A percentile compares a stretch with the other conserved stretches of the same genome.
Conservation (phyloP, 768 basidiomycete species). For the Trametes coccinea region DNA sequence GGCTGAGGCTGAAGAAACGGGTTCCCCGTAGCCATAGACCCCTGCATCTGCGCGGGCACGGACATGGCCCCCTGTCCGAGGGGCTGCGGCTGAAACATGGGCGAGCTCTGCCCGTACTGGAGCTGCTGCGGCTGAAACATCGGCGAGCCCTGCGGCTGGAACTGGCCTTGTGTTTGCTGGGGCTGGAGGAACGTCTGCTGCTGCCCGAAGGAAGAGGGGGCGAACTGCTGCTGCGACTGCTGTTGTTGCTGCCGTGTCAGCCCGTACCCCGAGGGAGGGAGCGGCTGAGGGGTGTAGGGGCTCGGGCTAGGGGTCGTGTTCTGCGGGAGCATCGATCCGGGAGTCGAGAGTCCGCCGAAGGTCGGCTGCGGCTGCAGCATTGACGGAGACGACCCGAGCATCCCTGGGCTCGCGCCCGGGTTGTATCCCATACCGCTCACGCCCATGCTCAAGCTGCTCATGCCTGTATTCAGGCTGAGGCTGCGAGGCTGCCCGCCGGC, state of each 20-base stretch:
- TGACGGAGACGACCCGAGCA: conserved; percentile 16
- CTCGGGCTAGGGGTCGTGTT: conserved; percentile 22
- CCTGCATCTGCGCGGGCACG: conserved; percentile 35
- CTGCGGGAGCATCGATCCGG: background rate
- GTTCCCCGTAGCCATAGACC: conserved; percentile 6
- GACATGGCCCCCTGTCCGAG: conserved; percentile 33
- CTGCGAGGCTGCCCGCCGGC: conserved; percentile 22
- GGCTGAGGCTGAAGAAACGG: conserved; percentile 28
- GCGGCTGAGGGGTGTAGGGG: conserved; percentile 22
- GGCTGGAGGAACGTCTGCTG: conserved; percentile 20
- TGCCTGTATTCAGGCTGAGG: conserved; percentile 26
- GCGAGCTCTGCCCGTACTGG: conserved; percentile 30
- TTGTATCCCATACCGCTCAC: background rate
- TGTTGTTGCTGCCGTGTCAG: conserved; percentile 5
- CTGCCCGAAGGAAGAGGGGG: conserved; percentile 20
- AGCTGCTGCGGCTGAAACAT: conserved; percentile 21
- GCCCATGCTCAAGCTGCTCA: conserved; percentile 4
- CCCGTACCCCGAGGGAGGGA: conserved; percentile 2
- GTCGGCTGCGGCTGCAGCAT: conserved; percentile 16
- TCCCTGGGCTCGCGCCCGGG: conserved; percentile 1
- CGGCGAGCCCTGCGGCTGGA: conserved; percentile 16
- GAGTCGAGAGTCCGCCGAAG: background rate
- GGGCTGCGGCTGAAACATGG: conserved; percentile 30
- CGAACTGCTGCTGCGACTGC: conserved; percentile 4
- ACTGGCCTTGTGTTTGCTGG: background rate